Conservation (phyloP, 2,329 filamentous ascomycete species). For the Cladosporium cucumerinum region DNA sequence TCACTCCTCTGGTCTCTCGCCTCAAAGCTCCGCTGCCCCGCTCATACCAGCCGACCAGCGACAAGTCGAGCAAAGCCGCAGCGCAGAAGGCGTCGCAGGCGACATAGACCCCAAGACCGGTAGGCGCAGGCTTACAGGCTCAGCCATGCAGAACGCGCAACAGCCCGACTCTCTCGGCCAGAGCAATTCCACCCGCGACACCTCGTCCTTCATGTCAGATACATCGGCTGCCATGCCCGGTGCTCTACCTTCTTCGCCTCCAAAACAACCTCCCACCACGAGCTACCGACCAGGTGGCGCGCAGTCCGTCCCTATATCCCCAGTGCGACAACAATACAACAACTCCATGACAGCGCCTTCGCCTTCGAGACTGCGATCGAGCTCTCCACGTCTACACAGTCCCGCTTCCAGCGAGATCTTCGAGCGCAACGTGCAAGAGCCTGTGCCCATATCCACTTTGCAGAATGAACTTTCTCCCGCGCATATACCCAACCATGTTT, state of each 20-base stretch:
- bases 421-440: slow-evolving; percentile 88
- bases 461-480: slow-evolving; percentile 66
- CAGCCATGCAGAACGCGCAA: slow-evolving; percentile 22
- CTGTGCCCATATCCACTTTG: slow-evolving; percentile 46
- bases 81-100: background rate
- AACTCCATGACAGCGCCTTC: slow-evolving; percentile 25
- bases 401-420: slow-evolving; percentile 79
- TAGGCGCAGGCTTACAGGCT: slow-evolving; percentile 23
- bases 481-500: slow-evolving; percentile 80
- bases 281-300: slow-evolving; percentile 17
- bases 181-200: slow-evolving; percentile 10
- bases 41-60: slow-evolving; percentile 16
- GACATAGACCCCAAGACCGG: slow-evolving; percentile 23
- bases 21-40: slow-evolving; percentile 17
- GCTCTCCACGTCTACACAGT: slow-evolving; percentile 72
- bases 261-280: background rate
- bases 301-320: slow-evolving; percentile 25
- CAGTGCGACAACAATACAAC: slow-evolving; percentile 26
- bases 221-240: slow-evolving; percentile 15
- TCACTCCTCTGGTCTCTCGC: slow-evolving; percentile 12
- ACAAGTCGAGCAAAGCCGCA: background rate
- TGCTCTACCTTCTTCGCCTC: slow-evolving; percentile 10
- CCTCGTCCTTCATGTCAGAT: slow-evolving; percentile 12
- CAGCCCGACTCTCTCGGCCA: slow-evolving; percentile 6
- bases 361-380: slow-evolving; percentile 55